Base-by-base conservation (phyloP, 2,329 filamentous ascomycete species). In the Talaromyces sp. region DNA sequence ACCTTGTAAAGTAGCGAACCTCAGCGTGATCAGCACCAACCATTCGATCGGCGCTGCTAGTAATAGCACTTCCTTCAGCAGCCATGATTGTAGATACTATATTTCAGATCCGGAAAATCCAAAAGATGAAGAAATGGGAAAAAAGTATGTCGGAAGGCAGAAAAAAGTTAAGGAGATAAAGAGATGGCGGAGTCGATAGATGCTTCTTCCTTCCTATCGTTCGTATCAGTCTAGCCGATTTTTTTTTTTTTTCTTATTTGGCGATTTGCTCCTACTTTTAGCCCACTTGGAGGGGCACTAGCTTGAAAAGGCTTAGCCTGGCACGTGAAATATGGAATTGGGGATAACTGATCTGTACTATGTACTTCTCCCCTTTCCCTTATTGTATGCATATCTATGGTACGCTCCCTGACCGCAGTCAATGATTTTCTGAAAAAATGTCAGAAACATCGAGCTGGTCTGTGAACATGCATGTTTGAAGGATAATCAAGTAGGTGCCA, bases 1-100 rank as follows among this genome's bases (percentile, higher is more conserved):
- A 96, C 93, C 92, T 96, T 82, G 97, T 98, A 83, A 98, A 98
- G 84, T 98, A 99, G 80, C 98, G 95, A 79, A 96, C 92, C 84
- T 99, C 95, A 67, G 93, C 95, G 81, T 96, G 93, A 76, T 91
- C 89, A 85, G 96, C 88, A 70, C 78, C 79, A 37, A 77, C 77
- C 78, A 81, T 79, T 65, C 77, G 74, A 67, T 82, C 80, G 65
- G 79, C 79, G 62, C 77, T 79, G 71, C 76, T 78, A 64, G 73
- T 68, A 60, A 71, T 75, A 28, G 28, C 28, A 25, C 44, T 50
- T 8, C 35, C 58, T 21, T 52, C 58, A 57, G 33, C 56, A 60
- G 37, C 50, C 62, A 63, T 63, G 50, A 31, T 62, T 18, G 33
- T 23, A 21, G 21, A 28, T n/a, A 33, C 9, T 56, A 28, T 40